phyloP scores from a whole-genome alignment of 2,329 filamentous ascomycete species.

The Epichloe uncinata region DNA sequence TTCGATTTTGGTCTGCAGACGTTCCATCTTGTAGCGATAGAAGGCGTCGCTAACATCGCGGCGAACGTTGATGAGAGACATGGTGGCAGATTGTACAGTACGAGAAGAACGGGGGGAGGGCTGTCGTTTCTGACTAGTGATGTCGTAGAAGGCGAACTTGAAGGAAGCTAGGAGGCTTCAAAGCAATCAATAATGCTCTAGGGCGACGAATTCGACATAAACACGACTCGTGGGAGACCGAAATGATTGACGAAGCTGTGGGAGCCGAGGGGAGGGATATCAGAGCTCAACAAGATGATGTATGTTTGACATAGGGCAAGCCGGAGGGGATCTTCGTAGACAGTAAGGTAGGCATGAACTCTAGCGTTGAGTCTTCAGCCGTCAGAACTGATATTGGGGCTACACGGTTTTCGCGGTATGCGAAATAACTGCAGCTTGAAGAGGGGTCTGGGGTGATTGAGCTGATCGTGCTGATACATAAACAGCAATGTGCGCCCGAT shows the following conservation, averaged over 20 bases:
- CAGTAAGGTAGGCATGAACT: conserved; percentile 46
- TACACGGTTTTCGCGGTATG: conserved; percentile 89
- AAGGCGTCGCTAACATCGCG: conserved; percentile 96
- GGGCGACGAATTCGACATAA: conserved; percentile 25
- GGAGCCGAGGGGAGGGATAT: conserved; percentile 30
- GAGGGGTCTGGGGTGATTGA: conserved; percentile 89
- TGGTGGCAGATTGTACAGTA: conserved; percentile 39
- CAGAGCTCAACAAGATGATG: conserved; percentile 40
- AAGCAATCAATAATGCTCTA: conserved; percentile 8
- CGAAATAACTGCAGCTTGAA: conserved; percentile 95
- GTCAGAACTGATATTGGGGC: conserved; percentile 78
- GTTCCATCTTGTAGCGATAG: conserved; percentile 99
- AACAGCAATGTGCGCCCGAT: conserved; percentile 43
- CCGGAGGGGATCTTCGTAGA: conserved; percentile 30
- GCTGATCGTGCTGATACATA: conserved; percentile 96
- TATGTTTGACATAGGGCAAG: conserved; percentile 43
- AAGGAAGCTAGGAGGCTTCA: conserved; percentile 7
- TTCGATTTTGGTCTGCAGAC: conserved; percentile 96
- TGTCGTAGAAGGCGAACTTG: not conserved
- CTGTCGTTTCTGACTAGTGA: not conserved
- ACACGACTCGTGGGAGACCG: conserved; percentile 11
- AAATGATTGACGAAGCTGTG: conserved; percentile 21
- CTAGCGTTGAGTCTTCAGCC: conserved; percentile 52
- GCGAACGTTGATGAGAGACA: conserved; percentile 97
- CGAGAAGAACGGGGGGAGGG: conserved; percentile 6